Conservation (phyloP, 2,329 filamentous ascomycete genomes). For the Pseudogymnoascus sp. region DNA sequence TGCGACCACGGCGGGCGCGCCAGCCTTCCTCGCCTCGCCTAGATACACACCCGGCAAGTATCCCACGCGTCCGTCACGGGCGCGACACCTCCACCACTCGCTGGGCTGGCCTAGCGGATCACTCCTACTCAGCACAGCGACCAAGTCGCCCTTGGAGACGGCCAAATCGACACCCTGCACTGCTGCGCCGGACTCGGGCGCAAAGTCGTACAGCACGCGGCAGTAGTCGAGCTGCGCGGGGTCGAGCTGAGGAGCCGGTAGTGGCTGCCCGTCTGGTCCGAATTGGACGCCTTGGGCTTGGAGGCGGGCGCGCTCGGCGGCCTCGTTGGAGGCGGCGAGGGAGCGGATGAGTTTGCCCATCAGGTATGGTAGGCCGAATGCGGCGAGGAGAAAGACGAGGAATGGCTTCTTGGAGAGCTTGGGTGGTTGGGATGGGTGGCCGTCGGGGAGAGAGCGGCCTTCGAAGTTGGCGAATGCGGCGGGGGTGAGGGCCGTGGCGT, state of each 20-base stretch:
- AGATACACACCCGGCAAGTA: conserved; percentile 90
- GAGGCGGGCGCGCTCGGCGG: conserved; percentile 61
- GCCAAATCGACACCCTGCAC: conserved; percentile 74
- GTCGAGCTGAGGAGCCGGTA: conserved; percentile 54
- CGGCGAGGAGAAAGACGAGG: conserved; percentile 88
- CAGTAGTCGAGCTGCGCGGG: conserved; percentile 94
- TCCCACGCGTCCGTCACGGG: conserved; percentile 80
- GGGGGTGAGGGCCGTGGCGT: conserved; percentile 79
- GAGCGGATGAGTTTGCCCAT: conserved; percentile 93
- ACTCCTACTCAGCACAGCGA: conserved; percentile 85
- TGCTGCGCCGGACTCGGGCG: conserved; percentile 60
- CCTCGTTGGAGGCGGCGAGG: conserved; percentile 75
- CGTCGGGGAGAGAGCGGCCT: conserved; percentile 55
- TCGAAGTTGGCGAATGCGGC: conserved; percentile 86
- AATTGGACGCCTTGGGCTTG: conserved; percentile 45
- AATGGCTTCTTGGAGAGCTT: conserved; percentile 90
- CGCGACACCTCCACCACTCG: conserved; percentile 95
- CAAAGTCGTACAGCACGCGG: conserved; percentile 88
- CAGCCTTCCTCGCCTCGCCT: conserved; percentile 58
- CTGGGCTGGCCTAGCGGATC: conserved; percentile 87
- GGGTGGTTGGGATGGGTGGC: conserved; percentile 44
- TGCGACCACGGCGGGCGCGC: conserved; percentile 31
- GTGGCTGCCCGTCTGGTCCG: conserved; percentile 40
- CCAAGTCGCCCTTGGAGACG: conserved; percentile 90
- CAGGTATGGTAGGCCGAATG: conserved; percentile 90